Evolutionary conservation across 169 alveolate species (phyloP), one percentile per base, ranked within the genome.

Genomic region (Besnoitia besnoiti): DNA sequence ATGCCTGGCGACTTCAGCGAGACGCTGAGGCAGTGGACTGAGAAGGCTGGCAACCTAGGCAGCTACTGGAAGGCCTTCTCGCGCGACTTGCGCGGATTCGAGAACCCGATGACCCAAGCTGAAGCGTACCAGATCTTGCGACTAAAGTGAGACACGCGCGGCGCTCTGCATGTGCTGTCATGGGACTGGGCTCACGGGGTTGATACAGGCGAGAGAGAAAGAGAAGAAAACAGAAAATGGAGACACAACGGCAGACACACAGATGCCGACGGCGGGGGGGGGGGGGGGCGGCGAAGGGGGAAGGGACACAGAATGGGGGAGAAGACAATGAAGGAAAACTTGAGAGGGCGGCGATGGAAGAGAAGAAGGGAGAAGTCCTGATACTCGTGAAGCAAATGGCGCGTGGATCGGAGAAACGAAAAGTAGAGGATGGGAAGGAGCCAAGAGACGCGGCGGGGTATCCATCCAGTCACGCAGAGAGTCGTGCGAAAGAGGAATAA

Each of bases 61-160:
- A 1, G 2, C 7, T 16, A 67, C 42, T 87, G 55, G 61, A 33
- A 51, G 0, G 37, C n/a, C 30, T 10, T 77, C 30, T 77, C 94
- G 24, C 33, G 67, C 33, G 94, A 90, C 46, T 14, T 73, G 55
- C 55, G 89, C 37, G 96, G 96, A 12, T 94, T 94, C 82, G 95
- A 91, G 49, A 79, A 84, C 30, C 96, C 96, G 21, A 94, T 94
- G 96, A 79, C 92, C 8, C 30, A 82, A 21, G 30, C 89, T 24
- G 96, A 94, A 39, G 96, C 96, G 12, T 93, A 87, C 59, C 92
- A 76, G 39, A 94, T 94, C 49, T 51, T 94, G 14, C 89, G 85
- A 40, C 87, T 94, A 0, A 46, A 95, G 94, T 90, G 77, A 33
- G 39, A 80, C 14, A 49, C 37, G 47, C 7, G 30, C 24, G 35